Base-by-base conservation (phyloP, 192 early-diverging fungal genomes). In the Backusella morwellensis region DNA sequence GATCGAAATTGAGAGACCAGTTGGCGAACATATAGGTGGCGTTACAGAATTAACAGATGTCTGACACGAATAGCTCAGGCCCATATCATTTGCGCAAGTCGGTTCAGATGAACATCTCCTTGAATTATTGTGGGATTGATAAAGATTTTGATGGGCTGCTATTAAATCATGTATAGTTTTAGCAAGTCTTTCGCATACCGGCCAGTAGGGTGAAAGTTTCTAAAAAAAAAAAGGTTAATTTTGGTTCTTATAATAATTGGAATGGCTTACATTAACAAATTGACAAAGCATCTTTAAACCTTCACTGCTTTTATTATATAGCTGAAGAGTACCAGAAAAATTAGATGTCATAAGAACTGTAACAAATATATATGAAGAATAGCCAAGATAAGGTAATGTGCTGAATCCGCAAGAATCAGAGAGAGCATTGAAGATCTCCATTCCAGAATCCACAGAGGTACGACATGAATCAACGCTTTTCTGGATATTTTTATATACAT, bases 281-380 rank as follows among this genome's bases (percentile, higher is more conserved):
- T 73, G 29, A 21, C 67, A 75, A 29, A 80, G 38, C 2, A 68
- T 72, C 4, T 54, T 35, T 21, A 80, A 42, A 35, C 74, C 15
- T 14, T 76, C n/a, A 6, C 63, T 73, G 14, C 79, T 73, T 38
- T 68, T 74, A 35, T 26, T 52, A 56, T 66, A 70, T 36, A 44
- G 17, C 2, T 66, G 75, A 23, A 23, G 54, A 9, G 63, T 67
- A 14, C 66, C 63, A 17, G 79, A 66, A 66, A 76, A 76, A 3
- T 69, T 69, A 36, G 59, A 73, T 52, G 79, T 80, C 79, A 80
- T 80, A n/a, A 80, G 44, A 12, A 73, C 66, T 7, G 79, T 80
- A 34, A 66, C 75, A n/a, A 80, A 76, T n/a, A 76, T 76, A 14
- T 80, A 80, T 21, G 79, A 63, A 1, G 75, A 68, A 44, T 80